These are phyloP conservation scores for Rhizopogon vinicolor DNA, from an alignment of 768 basidiomycete species.

Conservation along the genomic window DNA sequence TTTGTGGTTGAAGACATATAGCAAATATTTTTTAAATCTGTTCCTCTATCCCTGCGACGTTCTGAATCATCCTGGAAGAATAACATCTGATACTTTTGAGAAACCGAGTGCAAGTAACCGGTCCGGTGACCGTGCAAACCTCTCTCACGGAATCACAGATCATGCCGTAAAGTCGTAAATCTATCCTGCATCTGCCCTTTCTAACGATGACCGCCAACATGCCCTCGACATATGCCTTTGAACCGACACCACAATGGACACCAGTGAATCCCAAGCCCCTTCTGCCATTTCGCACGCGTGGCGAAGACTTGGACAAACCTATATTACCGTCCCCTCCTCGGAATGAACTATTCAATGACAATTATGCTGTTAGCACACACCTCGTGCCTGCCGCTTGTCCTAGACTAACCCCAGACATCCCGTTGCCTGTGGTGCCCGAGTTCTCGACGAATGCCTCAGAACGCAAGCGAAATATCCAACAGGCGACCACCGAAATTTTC, in stretches of 20 bases:
- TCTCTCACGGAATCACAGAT: too few species aligned
- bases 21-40: too few species aligned
- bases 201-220: background rate
- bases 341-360: slow-evolving; percentile 11
- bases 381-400: slow-evolving; percentile 24
- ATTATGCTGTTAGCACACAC: slow-evolving; percentile 24
- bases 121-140: too few species aligned
- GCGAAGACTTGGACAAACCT: slow-evolving; percentile 7
- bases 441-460: slow-evolving; percentile 2
- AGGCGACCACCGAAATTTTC: slow-evolving; percentile 13
- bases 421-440: slow-evolving; percentile 15
- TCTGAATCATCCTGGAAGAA: too few species aligned
- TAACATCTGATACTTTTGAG: too few species aligned
- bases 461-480: slow-evolving; percentile 6
- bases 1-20: too few species aligned
- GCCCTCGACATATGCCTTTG: slow-evolving; percentile 13
- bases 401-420: slow-evolving; percentile 13
- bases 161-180: too few species aligned
- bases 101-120: too few species aligned
- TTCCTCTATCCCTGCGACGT: too few species aligned
- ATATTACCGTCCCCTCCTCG: slow-evolving; percentile 17
- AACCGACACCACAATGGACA: slow-evolving; percentile 12
- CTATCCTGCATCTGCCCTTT: too few species aligned
- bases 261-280: slow-evolving; percentile 19
- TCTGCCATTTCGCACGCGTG: slow-evolving; percentile 8